Base-by-base conservation (phyloP, 768 basidiomycete genomes). In the Russula emetica region DNA sequence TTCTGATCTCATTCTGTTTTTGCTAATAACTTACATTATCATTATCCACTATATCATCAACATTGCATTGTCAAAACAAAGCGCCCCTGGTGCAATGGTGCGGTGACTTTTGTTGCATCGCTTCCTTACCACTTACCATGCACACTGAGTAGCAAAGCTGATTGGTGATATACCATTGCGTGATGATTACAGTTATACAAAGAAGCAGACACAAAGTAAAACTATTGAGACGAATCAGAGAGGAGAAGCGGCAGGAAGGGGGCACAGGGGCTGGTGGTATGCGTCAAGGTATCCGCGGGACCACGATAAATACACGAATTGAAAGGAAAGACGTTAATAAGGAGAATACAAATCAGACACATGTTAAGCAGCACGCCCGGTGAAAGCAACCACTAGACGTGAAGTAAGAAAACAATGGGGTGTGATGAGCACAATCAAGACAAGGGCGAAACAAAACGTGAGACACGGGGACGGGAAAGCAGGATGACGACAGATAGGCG, bases 171-270 rank as follows among this genome's bases (percentile, higher is more conserved):
- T 61, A 60, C 50, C 47, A 22, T 61, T 61, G 59, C 51, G 36
- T n/a, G n/a, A n/a, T 40, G 42, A 50, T 61, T 65, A 65, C 64
- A 65, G 32, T 60, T 61, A 65, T 65, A 65, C 64, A 65, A 52
- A 65, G 65, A 64, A 26, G 53, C 53, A 58, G 20, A 14, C 55
- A 54, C 55, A 53, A 61, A 58, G 57, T 66, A 66, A n/a, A 44
- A 32, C 49, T 66, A 64, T 40, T 47, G 40, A 52, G 49, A 57
- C 60, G 58, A 55, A 47, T 49, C 54, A 61, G 61, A 63, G 22
- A 36, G 36, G 13, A 24, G 2, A 42, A 42, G n/a, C n/a, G n/a
- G n/a, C n/a, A 47, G 16, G 22, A 28, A 24, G 20, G 22, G 30
- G 22, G 45, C 10, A 36, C 30, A 40, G 32, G 40, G 30, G 32